phyloP scores from a whole-genome alignment of 768 basidiomycete genomes.

The Cystofilobasidium capitatum region DNA sequence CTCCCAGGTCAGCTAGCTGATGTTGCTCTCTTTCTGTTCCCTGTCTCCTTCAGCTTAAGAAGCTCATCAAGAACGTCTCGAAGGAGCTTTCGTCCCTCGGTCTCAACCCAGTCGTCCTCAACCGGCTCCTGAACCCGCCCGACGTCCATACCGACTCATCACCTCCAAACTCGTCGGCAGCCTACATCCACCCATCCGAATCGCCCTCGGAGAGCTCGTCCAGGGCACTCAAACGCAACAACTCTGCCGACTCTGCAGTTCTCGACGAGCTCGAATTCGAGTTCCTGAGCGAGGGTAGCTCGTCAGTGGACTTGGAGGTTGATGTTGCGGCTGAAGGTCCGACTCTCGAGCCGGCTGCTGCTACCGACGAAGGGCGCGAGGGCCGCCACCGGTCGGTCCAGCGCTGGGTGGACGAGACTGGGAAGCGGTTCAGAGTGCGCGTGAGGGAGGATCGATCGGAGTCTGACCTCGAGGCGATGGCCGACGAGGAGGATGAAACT shows the following conservation, averaged over 20 bases:
- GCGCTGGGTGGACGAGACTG: slow-evolving; percentile 24
- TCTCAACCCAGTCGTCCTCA: slow-evolving; percentile 43
- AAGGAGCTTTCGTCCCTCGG: slow-evolving; percentile 66
- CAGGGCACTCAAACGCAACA: background rate
- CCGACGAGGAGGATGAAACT: background rate
- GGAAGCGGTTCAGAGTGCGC: slow-evolving; percentile 21
- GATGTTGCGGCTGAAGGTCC: background rate
- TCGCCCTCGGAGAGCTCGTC: slow-evolving; percentile 16
- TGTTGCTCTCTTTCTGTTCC: background rate
- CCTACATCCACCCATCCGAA: slow-evolving; percentile 12
- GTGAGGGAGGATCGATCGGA: background rate
- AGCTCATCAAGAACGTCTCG: slow-evolving; percentile 73
- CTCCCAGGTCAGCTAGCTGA: background rate
- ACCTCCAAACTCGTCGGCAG: background rate
- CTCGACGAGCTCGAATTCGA: slow-evolving; percentile 24
- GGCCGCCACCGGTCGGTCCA: background rate
- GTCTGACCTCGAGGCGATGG: background rate
- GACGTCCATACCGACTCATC: slow-evolving; percentile 10
- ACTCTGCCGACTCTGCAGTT: background rate
- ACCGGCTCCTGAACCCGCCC: slow-evolving; percentile 41
- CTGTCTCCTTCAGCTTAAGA: slow-evolving; percentile 55
- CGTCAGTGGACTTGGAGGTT: background rate
- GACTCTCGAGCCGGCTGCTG: background rate
- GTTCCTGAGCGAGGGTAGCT: slow-evolving; percentile 21
- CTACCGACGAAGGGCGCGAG: background rate